Base-by-base conservation (phyloP, 2,329 filamentous ascomycete species). In the Penicillium sp. region DNA sequence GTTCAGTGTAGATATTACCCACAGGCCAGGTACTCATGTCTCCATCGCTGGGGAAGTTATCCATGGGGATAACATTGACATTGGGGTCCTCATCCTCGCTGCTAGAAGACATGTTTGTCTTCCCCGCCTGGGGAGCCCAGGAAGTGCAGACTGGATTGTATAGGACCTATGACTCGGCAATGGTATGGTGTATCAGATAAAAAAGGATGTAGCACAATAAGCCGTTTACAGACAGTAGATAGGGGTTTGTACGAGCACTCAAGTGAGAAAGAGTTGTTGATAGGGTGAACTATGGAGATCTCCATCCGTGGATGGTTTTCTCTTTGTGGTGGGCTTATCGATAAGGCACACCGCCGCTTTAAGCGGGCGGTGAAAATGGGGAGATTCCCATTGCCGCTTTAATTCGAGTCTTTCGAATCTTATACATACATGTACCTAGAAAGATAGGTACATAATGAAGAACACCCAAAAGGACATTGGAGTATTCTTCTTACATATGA, bases 41-140 rank as follows among this genome's bases (percentile, higher is more conserved):
- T 0, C 77, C 77, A 69, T 79, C 77, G 47, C 70, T 77, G 44
- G 72, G 66, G 14, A 61, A 57, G 14, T 62, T 59, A 26, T 74
- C 62, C 29, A 75, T 67, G 4, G 73, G 68, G n/a, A 76, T 62
- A 9, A 72, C 47, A 20, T 72, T 63, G 13, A 53, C 5, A 42
- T 64, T 61, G 4, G 55, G 46, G 11, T 67, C 63, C 7, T 66
- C 65, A 22, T 61, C 63, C 22, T 57, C 49, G 26, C 43, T 53
- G 16, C 47, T 52, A 16, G 56, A 51, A 46, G 48, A 50, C 52
- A 55, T 55, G 26, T 20, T 52, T 49, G 22, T 37, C 32, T 38
- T 40, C 37, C 16, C 35, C 20, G 2, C 20, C 24, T 42, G 26
- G 34, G 50, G 40, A 39, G 9, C 24, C 50, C 43, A 49, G 29